A percentile compares a stretch with the other conserved stretches of the same genome.
phyloP scores from a whole-genome alignment of 2,329 filamentous ascomycete species.

The Cladosporium sp. region DNA sequence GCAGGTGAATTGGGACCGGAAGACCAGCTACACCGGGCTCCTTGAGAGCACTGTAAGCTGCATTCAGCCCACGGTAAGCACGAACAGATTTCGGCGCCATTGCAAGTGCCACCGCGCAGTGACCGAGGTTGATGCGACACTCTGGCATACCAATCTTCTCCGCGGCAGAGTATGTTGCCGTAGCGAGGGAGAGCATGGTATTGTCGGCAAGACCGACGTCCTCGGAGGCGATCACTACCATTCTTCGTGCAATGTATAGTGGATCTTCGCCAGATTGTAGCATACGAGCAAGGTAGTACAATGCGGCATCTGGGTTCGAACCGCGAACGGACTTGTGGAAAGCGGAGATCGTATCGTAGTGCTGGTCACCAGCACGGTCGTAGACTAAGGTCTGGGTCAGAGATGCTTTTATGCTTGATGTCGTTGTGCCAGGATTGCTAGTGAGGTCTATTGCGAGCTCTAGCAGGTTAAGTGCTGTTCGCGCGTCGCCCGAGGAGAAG shows the following conservation, averaged over 20 bases:
- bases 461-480: slow-evolving; percentile 86
- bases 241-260: slow-evolving; percentile 82
- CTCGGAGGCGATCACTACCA: slow-evolving; percentile 92
- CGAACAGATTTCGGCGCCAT: slow-evolving; percentile 82
- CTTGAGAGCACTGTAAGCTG: slow-evolving; percentile 70
- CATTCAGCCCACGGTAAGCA: slow-evolving; percentile 76
- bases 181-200: slow-evolving; percentile 75
- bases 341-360: slow-evolving; percentile 95
- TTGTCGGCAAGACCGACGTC: slow-evolving; percentile 91
- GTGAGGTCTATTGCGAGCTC: slow-evolving; percentile 82
- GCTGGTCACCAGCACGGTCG: slow-evolving; percentile 89
- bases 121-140: slow-evolving; percentile 84
- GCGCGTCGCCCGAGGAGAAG: slow-evolving; percentile 88
- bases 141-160: slow-evolving; percentile 96
- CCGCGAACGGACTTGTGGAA: slow-evolving; percentile 95
- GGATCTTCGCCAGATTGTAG: slow-evolving; percentile 92
- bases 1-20: slow-evolving; percentile 78
- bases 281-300: slow-evolving; percentile 97
- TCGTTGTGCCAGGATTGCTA: slow-evolving; percentile 60
- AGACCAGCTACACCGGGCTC: slow-evolving; percentile 80
- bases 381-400: slow-evolving; percentile 93
- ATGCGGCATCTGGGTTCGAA: slow-evolving; percentile 75
- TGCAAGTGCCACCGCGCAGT: slow-evolving; percentile 76
- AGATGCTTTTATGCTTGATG: slow-evolving; percentile 71
- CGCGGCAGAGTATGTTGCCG: slow-evolving; percentile 77